These are phyloP conservation scores for Neoarthrinium moseri DNA, from an alignment of 2,329 filamentous ascomycete genomes.

Conservation along the genomic window DNA sequence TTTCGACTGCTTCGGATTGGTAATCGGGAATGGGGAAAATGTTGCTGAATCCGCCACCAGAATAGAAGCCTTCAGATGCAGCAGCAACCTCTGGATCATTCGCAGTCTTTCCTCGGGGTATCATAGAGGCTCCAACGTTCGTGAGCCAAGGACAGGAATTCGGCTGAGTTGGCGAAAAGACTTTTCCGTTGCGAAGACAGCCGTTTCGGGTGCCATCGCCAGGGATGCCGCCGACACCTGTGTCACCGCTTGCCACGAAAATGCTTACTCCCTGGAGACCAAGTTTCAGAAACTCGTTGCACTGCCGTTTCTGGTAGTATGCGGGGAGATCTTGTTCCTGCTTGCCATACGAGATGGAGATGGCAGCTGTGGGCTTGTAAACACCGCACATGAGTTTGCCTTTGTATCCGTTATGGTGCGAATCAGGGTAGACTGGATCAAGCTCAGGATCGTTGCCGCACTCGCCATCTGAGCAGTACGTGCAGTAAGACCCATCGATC, in stretches of 20 bases:
- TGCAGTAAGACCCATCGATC: conserved; percentile 22
- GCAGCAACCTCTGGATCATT: conserved; percentile 19
- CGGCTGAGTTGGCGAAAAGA: conserved; percentile 44
- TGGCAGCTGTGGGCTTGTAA: conserved; percentile 44
- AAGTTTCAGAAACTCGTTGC: conserved; percentile 51
- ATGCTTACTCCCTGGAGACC: conserved; percentile 12
- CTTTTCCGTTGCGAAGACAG: conserved; percentile 15
- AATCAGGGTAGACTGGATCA: conserved; percentile 33
- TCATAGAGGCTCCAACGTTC: conserved; percentile 34
- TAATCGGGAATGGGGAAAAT: conserved; percentile 39
- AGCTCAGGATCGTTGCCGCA: conserved; percentile 16
- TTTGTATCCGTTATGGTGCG: conserved; percentile 36
- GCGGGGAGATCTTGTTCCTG: conserved; percentile 48
- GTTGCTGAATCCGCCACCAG: conserved; percentile 42
- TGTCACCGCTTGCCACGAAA: conserved; percentile 12
- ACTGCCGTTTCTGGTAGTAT: conserved; percentile 48
- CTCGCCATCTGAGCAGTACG: conserved; percentile 20
- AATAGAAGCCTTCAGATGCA: conserved; percentile 21
- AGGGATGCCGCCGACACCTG: conserved; percentile 7
- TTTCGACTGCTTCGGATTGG: conserved; percentile 35
- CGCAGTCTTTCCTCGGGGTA: background rate
- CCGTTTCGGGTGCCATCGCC: conserved; percentile 19
- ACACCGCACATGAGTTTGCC: conserved; percentile 43
- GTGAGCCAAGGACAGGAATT: conserved; percentile 48
- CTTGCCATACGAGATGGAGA: conserved; percentile 51